Conservation (phyloP, 768 basidiomycete species). For the Podaxis sp. region DNA sequence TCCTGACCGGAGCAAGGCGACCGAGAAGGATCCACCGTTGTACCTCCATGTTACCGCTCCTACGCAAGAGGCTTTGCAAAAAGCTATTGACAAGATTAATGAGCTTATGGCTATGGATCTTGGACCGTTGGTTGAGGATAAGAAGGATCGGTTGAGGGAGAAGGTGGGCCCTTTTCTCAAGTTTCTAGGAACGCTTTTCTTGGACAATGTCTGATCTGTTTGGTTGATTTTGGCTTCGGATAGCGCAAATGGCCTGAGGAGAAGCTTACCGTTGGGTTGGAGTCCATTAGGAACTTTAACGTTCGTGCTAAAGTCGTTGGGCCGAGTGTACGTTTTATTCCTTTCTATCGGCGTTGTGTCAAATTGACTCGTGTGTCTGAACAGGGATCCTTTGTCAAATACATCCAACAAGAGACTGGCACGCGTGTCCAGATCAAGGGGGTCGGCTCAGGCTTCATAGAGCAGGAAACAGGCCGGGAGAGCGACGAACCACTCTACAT, state of each 20-base stretch:
- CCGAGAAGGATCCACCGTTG: constrained; percentile 83
- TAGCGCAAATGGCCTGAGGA: constrained; percentile 95
- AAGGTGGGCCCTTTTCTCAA: not conserved
- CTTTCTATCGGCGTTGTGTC: not conserved
- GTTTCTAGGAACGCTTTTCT: not conserved
- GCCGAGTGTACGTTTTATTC: constrained; percentile 56
- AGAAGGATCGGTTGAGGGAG: constrained; percentile 60
- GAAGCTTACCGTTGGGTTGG: constrained; percentile 79
- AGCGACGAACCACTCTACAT: constrained; percentile 86
- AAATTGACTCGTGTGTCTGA: not conserved
- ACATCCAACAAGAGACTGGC: constrained; percentile 85
- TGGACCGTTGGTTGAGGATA: constrained; percentile 66
- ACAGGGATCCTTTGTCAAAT: constrained; percentile 93
- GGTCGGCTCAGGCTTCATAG: constrained; percentile 85
- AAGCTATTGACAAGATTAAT: constrained; percentile 62
- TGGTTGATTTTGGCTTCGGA: not conserved
- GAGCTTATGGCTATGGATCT: constrained; percentile 66
- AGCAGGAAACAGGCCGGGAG: constrained; percentile 67
- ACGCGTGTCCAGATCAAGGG: constrained; percentile 95
- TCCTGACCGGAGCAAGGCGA: constrained; percentile 83
- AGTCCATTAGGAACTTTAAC: constrained; percentile 88
- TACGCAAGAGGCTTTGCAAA: constrained; percentile 55
- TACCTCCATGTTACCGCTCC: constrained; percentile 86
- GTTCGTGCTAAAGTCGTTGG: constrained; percentile 93
- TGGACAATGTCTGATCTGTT: not conserved